Evolutionary conservation across 176 grass and related monocot genomes (phyloP), one percentile per base, ranked within the genome.

Genomic region (Otatea glauca): DNA sequence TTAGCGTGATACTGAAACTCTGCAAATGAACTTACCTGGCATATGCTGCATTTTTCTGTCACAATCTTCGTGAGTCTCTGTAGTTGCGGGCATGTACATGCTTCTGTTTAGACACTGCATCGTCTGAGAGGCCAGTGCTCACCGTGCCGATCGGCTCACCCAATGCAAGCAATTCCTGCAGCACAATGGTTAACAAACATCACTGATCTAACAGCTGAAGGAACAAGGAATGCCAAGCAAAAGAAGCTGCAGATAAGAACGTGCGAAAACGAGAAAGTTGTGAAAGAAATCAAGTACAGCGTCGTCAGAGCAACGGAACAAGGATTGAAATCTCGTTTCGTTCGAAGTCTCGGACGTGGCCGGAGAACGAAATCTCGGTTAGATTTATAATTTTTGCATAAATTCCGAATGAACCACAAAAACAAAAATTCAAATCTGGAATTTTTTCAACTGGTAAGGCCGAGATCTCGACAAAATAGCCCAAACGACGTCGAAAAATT

Each of bases 21-120:
- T 75, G 50, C 7, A 62, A 66, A 66, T 76, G 43, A 68, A 25
- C 56, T 62, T 88, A 91, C 96, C 96, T 95, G 96, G 84, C 96
- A 98, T 81, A 98, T 93, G 72, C 89, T 95, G 86, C 96, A 98
- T 62, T 95, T 95, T 78, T 49, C n/a, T 80, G 62, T 98, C 91
- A 54, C 81, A 88, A 50, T 93, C 87, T 84, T 89, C 85, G 59
- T 77, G 80, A 48, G 16, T 73, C 25, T 29, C 81, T 39, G 83
- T 80, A 50, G 84, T 9, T 3, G 65, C 82, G 55, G 69, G 32
- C 80, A 70, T 75, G 86, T 93, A 93, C n/a, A 79, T 23, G 84
- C 85, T 88, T 86, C 53, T 86, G 23, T 82, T 88, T 32, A 97
- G 84, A 44, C 91, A 94, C 4, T 13, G 75, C 76, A 14, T 87